Conservation (phyloP, 1,284 basidiomycete genomes). For the Ganoderma boninense region DNA sequence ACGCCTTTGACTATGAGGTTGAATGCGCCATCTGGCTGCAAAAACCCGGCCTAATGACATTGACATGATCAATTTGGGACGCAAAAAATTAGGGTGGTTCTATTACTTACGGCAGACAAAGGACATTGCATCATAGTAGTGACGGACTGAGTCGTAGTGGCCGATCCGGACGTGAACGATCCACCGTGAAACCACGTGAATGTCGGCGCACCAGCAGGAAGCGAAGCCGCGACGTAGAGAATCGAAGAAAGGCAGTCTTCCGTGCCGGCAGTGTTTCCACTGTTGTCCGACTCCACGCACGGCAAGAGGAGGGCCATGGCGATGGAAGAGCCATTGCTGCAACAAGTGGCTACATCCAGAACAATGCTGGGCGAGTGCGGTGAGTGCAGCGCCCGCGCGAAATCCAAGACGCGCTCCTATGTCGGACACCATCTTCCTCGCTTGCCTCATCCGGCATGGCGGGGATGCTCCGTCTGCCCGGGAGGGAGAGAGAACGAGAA, state of each 20-base stretch:
- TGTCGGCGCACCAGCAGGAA: slow-evolving; percentile 56
- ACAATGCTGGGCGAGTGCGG: slow-evolving; percentile 40
- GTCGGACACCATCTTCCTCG: slow-evolving; percentile 36
- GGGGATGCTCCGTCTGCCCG: too few species aligned
- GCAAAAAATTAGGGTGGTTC: neutral
- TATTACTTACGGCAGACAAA: slow-evolving; percentile 71
- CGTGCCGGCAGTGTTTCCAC: slow-evolving; percentile 53
- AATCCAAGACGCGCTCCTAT: slow-evolving; percentile 23
- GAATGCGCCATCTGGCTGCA: slow-evolving; percentile 70
- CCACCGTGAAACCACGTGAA: slow-evolving; percentile 89
- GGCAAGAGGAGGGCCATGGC: slow-evolving; percentile 66
- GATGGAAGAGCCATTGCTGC: slow-evolving; percentile 61
- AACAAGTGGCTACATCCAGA: slow-evolving; percentile 33
- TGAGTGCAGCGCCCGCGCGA: slow-evolving; percentile 22
- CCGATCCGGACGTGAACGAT: slow-evolving; percentile 79
- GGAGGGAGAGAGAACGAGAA: too few species aligned
- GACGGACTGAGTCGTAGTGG: slow-evolving; percentile 75
- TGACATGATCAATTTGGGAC: slow-evolving; percentile 9
- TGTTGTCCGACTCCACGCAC: slow-evolving; percentile 66
- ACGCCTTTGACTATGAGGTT: slow-evolving; percentile 81
- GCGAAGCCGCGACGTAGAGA: slow-evolving; percentile 68
- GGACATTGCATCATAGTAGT: slow-evolving; percentile 90
- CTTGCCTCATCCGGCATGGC: slow-evolving; percentile 39
- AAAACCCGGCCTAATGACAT: slow-evolving; percentile 71
- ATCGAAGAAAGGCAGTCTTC: slow-evolving; percentile 86